Conservation (phyloP, 257 asterid genomes). For the Fraxinus quadrangulata region DNA sequence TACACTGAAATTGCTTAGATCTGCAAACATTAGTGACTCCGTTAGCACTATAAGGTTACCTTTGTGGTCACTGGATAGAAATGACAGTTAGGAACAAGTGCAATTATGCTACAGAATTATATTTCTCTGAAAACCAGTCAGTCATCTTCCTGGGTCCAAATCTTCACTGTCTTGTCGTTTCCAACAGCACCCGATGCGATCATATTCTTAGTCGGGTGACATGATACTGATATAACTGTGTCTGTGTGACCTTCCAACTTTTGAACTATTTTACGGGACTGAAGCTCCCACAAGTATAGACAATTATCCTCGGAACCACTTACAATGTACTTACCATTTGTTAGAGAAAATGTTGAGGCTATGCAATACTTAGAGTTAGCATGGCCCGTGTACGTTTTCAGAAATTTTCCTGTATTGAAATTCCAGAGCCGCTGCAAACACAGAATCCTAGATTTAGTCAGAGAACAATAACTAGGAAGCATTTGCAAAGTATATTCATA, state of each 20-base stretch:
- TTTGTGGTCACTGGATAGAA: too few relatives aligned
- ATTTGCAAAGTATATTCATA: not conserved
- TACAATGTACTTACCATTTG: constrained; percentile 90
- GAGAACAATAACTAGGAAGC: constrained; percentile 10
- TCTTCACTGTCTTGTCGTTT: constrained; percentile 70
- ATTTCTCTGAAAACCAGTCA: constrained; percentile 22
- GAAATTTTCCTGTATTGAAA: constrained; percentile 72
- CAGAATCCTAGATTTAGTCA: constrained; percentile 9
- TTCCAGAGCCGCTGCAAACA: constrained; percentile 92
- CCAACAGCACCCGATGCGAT: constrained; percentile 75
- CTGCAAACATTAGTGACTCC: too few relatives aligned
- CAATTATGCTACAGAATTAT: too few relatives aligned
- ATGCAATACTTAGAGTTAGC: constrained; percentile 75
- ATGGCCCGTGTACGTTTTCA: constrained; percentile 88
- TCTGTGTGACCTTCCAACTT: constrained; percentile 95
- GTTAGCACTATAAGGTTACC: too few relatives aligned
- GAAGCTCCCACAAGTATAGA: constrained; percentile 90
- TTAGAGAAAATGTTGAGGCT: constrained; percentile 74
- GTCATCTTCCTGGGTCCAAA: constrained; percentile 75
- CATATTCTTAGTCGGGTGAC: constrained; percentile 79
- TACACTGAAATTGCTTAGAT: not conserved
- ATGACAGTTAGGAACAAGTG: too few relatives aligned
- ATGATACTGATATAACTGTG: constrained; percentile 70
- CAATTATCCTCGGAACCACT: constrained; percentile 91
- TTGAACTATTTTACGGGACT: constrained; percentile 80